phyloP scores from a whole-genome alignment of 495 filamentous ascomycete species.

The Letharia columbiana region DNA sequence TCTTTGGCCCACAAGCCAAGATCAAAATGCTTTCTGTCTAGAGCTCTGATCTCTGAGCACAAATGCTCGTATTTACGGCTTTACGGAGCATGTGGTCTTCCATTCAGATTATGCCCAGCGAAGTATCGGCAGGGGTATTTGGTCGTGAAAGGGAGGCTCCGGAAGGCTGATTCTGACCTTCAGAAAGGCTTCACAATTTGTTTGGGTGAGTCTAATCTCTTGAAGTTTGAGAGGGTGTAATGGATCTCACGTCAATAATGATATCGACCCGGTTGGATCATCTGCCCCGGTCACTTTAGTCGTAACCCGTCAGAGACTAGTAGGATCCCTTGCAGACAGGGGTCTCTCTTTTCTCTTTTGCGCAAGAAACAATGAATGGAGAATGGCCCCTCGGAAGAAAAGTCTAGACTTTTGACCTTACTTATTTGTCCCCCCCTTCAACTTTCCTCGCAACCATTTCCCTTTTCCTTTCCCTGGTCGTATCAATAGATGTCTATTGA shows the following conservation, averaged over 20 bases:
- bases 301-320: background rate
- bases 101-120: background rate
- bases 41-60: background rate
- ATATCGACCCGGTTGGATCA: background rate
- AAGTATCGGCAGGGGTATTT: background rate
- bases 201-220: background rate
- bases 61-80: background rate
- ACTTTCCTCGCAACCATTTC: background rate
- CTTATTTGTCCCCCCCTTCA: background rate
- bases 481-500: background rate
- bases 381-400: background rate
- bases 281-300: background rate
- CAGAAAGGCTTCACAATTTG: background rate
- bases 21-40: too few species aligned
- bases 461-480: background rate
- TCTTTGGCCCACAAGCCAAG: too few species aligned
- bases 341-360: background rate
- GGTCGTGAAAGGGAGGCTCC: background rate
- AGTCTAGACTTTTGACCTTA: conserved; percentile 2
- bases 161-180: background rate
- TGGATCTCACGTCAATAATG: background rate
- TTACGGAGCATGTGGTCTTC: background rate
- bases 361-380: background rate
- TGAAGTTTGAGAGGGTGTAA: background rate
- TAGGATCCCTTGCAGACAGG: background rate